phyloP scores from a whole-genome alignment of 1,284 basidiomycete species.

The Rugosomyces carneus region DNA sequence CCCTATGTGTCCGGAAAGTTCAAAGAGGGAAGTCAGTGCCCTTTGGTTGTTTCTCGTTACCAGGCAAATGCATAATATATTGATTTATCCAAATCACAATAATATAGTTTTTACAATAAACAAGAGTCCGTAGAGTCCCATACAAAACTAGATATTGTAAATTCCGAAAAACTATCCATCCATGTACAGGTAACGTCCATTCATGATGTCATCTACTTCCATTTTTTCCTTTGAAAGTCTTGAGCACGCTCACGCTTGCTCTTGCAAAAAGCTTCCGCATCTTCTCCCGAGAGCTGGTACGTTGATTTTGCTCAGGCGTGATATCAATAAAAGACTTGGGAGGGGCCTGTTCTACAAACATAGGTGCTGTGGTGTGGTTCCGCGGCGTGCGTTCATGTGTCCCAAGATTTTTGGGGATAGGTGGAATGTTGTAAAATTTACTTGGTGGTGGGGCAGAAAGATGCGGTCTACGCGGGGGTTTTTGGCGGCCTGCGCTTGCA shows the following conservation, averaged over 20 bases:
- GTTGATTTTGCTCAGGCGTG: slow-evolving; percentile 22
- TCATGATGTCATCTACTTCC: slow-evolving; percentile 8
- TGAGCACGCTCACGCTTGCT: slow-evolving; percentile 22
- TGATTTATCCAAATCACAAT: not conserved
- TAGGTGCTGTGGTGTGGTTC: slow-evolving; percentile 4
- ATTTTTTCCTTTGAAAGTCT: slow-evolving; percentile 19
- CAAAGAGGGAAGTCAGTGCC: slow-evolving; percentile 63
- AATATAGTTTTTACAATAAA: not conserved
- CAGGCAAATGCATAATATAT: not conserved
- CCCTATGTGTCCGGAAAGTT: slow-evolving; percentile 60
- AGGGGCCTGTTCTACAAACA: slow-evolving; percentile 5
- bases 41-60: slow-evolving; percentile 41
- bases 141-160: slow-evolving; percentile 13
- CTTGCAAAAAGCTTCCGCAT: slow-evolving; percentile 22
- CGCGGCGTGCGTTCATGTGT: slow-evolving; percentile 14
- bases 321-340: slow-evolving; percentile 35
- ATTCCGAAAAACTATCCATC: not conserved
- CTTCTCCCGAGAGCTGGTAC: slow-evolving; percentile 7
- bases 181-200: not conserved
- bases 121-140: not conserved
- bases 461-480: slow-evolving; percentile 12
- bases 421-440: slow-evolving; percentile 3
- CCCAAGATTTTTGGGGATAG: slow-evolving; percentile 5
- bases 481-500: slow-evolving; percentile 15
- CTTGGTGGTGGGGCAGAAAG: slow-evolving; percentile 9